Evolutionary conservation across 345 rosid genomes (phyloP).

Genomic region (Dipteronia sinensis): DNA sequence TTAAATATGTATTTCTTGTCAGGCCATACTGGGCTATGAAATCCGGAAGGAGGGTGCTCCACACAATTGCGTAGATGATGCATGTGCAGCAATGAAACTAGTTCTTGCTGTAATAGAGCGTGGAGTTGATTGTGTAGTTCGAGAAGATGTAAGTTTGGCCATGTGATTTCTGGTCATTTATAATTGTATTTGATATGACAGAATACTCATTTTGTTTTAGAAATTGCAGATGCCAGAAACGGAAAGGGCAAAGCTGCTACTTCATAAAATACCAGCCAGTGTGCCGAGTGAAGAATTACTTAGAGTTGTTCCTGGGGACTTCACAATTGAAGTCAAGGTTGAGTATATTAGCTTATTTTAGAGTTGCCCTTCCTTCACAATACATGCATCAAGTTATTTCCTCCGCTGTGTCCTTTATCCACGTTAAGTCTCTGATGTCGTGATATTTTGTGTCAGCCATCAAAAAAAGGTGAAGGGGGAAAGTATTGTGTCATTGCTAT

Average conservation of each 20-base stretch:
- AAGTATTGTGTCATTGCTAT: conserved; percentile 50
- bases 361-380: neutral
- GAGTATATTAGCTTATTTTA: neutral
- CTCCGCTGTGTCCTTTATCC: neutral
- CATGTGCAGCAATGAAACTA: conserved; percentile 84
- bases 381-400: neutral
- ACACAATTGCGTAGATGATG: conserved; percentile 85
- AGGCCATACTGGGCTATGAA: conserved; percentile 71
- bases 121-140: conserved; percentile 47
- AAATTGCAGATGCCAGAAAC: conserved; percentile 47
- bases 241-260: conserved; percentile 49
- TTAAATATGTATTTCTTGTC: conserved; percentile 24
- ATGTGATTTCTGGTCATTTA: conserved; percentile 8
- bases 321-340: conserved; percentile 63
- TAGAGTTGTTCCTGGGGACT: conserved; percentile 50
- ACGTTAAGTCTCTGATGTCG: conserved; percentile 14
- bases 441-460: conserved; percentile 46
- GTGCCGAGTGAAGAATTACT: conserved; percentile 52
- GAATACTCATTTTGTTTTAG: neutral
- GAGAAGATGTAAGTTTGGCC: conserved; percentile 45
- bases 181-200: neutral
- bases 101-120: conserved; percentile 68
- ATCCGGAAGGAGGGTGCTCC: conserved; percentile 65
- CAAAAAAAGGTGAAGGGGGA: conserved; percentile 44
- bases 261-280: conserved; percentile 63